phyloP scores from a whole-genome alignment of 2,329 filamentous ascomycete species.

The Trichophyton rubrum region DNA sequence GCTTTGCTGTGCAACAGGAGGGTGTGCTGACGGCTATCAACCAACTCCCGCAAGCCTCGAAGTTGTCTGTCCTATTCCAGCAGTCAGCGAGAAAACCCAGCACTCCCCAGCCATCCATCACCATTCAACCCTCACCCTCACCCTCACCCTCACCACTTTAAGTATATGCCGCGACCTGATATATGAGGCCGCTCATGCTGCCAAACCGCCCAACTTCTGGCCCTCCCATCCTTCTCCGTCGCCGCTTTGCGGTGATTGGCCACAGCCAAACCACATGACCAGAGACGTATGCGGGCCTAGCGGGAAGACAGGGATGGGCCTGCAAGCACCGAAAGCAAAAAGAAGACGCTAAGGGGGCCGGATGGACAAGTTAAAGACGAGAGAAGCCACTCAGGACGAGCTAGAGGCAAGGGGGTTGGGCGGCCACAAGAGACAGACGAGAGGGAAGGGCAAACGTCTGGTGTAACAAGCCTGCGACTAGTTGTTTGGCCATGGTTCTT shows the following conservation, averaged over 20 bases:
- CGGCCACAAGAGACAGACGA: background rate
- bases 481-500: background rate
- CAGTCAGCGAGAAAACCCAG: background rate
- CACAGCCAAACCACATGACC: conserved; percentile 12
- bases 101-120: background rate
- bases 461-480: background rate
- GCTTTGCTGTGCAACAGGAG: background rate
- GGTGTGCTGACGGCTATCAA: background rate
- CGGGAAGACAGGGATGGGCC: conserved; percentile 14
- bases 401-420: too few species aligned
- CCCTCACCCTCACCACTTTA: too few species aligned
- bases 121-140: too few species aligned
- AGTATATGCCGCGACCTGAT: too few species aligned
- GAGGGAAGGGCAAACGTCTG: background rate
- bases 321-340: background rate
- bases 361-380: background rate
- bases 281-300: conserved; percentile 15
- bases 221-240: background rate
- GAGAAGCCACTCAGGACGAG: background rate
- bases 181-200: too few species aligned
- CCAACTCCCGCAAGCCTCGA: too few species aligned
- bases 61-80: background rate
- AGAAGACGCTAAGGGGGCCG: background rate
- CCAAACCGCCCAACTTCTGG: background rate
- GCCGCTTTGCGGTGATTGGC: background rate